Evolutionary conservation across 768 basidiomycete genomes (phyloP).

Genomic region (Xerocomus brunneocitrinus): DNA sequence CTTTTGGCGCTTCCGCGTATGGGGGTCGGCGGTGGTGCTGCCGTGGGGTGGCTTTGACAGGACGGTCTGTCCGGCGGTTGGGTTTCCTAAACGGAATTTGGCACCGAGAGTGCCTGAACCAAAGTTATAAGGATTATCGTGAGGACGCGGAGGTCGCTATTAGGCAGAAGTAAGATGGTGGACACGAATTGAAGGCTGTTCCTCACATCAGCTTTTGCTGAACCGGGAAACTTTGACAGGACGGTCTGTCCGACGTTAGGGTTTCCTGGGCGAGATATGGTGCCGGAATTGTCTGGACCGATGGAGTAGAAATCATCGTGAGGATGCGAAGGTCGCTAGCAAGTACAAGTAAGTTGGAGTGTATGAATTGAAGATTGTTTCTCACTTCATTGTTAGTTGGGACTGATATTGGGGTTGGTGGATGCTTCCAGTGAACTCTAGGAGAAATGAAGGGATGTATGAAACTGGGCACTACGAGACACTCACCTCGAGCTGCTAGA

Average conservation of each 20-base stretch:
- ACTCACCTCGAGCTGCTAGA: conserved; percentile 21
- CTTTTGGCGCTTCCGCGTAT: conserved; percentile 23
- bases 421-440: conserved; percentile 14
- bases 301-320: conserved; percentile 14
- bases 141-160: conserved; percentile 6
- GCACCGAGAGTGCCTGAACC: background rate
- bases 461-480: background rate
- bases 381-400: conserved; percentile 18
- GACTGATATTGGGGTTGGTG: conserved; percentile 20
- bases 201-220: conserved; percentile 4
- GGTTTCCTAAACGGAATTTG: conserved; percentile 17
- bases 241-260: conserved; percentile 22
- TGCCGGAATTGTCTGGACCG: background rate
- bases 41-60: conserved; percentile 6
- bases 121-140: conserved; percentile 15
- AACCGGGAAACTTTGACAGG: conserved; percentile 4
- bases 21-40: background rate
- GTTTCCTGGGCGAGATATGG: conserved; percentile 12
- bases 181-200: background rate
- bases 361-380: background rate
- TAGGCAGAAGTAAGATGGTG: conserved; percentile 3
- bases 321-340: conserved; percentile 6
- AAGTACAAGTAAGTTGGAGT: conserved; percentile 3
- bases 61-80: conserved; percentile 18
- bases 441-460: conserved; percentile 6